phyloP scores from a whole-genome alignment of 1,284 basidiomycete species.

The Coniferiporia sulphurascens region DNA sequence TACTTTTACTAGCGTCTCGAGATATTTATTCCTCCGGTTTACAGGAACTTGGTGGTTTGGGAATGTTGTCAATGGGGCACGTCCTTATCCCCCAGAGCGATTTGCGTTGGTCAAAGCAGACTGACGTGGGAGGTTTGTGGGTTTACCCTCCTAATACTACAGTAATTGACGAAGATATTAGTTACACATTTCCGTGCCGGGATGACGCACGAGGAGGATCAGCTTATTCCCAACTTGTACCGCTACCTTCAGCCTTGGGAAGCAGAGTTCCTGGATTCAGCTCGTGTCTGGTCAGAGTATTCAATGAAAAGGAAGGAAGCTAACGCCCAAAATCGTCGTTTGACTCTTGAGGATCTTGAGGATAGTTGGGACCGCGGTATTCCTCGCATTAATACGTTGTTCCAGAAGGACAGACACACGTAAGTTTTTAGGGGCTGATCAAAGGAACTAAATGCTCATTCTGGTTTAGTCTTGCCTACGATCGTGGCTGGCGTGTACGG shows the following conservation, averaged over 20 bases:
- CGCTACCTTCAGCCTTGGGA: constrained; percentile 99
- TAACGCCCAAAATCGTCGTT: constrained; percentile 92
- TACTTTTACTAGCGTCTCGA: not conserved
- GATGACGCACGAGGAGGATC: constrained; percentile 93
- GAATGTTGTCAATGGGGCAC: constrained; percentile 99
- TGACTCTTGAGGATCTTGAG: constrained; percentile 96
- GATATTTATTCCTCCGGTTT: constrained; percentile 15
- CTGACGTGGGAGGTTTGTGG: constrained; percentile 77
- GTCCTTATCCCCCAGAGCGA: constrained; percentile 98
- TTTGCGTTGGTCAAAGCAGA: constrained; percentile 97
- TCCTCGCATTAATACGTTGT: constrained; percentile 94
- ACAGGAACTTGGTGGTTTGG: constrained; percentile 91
- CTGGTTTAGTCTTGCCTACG: constrained; percentile 81
- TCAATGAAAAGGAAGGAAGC: constrained; percentile 99
- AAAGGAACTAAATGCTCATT: constrained; percentile 33
- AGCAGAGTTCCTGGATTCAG: constrained; percentile 96
- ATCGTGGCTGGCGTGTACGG: constrained; percentile 95
- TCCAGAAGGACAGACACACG: constrained; percentile 98
- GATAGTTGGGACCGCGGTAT: constrained; percentile 99
- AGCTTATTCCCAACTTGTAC: constrained; percentile 95
- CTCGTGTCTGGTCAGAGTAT: constrained; percentile 99
- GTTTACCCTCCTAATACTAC: constrained; percentile 13
- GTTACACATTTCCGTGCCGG: constrained; percentile 97
- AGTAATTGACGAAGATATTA: constrained; percentile 25
- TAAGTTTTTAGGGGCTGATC: constrained; percentile 33